Base-by-base conservation (phyloP, 2,329 filamentous ascomycete genomes). In the Aspergillus fischeri region DNA sequence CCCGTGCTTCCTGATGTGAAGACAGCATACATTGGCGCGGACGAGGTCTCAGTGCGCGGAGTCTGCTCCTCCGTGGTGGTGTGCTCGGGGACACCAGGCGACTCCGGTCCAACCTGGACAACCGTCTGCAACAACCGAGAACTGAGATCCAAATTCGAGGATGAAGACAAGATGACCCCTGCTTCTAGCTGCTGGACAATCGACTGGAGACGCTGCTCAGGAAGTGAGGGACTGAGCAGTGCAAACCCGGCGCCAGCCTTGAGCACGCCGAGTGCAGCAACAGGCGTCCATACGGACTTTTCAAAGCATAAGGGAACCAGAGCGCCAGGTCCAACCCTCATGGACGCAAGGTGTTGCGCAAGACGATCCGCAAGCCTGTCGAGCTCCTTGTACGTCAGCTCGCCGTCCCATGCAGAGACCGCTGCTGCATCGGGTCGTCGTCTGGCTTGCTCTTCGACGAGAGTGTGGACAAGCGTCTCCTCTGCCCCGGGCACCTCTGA, bases 351-450 rank as follows among this genome's bases (percentile, higher is more conserved):
- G 27, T 66, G 62, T 41, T 67, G 61, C 11, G 68, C 65, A 38
- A 62, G 60, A 57, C n/a, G 62, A 59, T 51, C 71, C 60, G 56
- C 70, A 63, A 74, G 65, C 4, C 61, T 65, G 10, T 68, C 64
- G 3, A 70, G 29, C 54, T 69, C 50, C 3, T n/a, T 32, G 49
- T 69, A 70, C 3, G 62, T 64, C 25, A 70, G 52, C 4, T 54
- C n/a, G 24, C 66, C 67, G 55, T 70, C 67, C 66, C 65, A 69
- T 9, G 66, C 62, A 28, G 51, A 54, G 28, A 68, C 57, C 4
- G 66, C 66, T 29, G 35, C n/a, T 7, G 51, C 29, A 41, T 56
- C 28, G 10, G 58, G 58, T 49, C 24, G 47, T 27, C 11, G 38
- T 47, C 17, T 38, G 8, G 14, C 42, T n/a, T 38, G 50, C 21